Percentiles rank a stretch among this genome's conserved stretches.
These are phyloP conservation scores for Irineochytrium annulatum DNA, from an alignment of 192 early-diverging fungal species.

Conservation along the genomic window DNA sequence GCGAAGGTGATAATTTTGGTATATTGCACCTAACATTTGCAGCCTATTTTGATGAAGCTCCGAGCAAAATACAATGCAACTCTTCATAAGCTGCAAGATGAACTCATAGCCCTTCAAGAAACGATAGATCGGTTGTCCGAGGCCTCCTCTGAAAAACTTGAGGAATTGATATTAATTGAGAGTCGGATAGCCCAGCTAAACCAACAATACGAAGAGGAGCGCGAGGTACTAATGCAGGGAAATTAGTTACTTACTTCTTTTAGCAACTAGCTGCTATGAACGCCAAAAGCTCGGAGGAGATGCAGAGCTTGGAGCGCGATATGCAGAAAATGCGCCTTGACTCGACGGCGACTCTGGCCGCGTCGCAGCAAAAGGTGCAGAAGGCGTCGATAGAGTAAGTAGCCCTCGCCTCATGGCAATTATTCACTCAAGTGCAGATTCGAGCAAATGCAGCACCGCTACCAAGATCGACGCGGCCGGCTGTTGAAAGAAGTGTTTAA, in stretches of 20 bases:
- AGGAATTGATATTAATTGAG: constrained; percentile 39
- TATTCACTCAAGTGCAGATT: constrained; percentile 16
- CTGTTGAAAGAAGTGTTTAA: constrained; percentile 28
- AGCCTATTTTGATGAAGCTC: constrained; percentile 36
- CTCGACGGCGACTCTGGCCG: constrained; percentile 10
- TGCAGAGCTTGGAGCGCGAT: constrained; percentile 36
- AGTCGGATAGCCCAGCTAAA: constrained; percentile 25
- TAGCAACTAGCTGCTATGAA: constrained; percentile 17
- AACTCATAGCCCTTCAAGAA: constrained; percentile 45
- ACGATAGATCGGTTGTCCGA: constrained; percentile 35
- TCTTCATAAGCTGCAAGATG: constrained; percentile 29
- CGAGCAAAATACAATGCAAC: constrained; percentile 33
- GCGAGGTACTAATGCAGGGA: constrained; percentile 32
- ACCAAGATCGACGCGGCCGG: constrained; percentile 17
- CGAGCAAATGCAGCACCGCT: constrained; percentile 27
- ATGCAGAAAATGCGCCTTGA: constrained; percentile 38
- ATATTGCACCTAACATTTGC: background rate
- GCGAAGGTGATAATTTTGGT: constrained; percentile 32
- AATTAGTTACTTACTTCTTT: background rate
- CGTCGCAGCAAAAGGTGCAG: constrained; percentile 28
- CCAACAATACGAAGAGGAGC: constrained; percentile 40
- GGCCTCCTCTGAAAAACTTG: constrained; percentile 34
- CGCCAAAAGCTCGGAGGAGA: constrained; percentile 26
- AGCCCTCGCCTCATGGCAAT: background rate
- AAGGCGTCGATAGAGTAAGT: constrained; percentile 30